These are phyloP conservation scores for Boehmeria nivea DNA, from an alignment of 306 rosid species.

Conservation along the genomic window DNA sequence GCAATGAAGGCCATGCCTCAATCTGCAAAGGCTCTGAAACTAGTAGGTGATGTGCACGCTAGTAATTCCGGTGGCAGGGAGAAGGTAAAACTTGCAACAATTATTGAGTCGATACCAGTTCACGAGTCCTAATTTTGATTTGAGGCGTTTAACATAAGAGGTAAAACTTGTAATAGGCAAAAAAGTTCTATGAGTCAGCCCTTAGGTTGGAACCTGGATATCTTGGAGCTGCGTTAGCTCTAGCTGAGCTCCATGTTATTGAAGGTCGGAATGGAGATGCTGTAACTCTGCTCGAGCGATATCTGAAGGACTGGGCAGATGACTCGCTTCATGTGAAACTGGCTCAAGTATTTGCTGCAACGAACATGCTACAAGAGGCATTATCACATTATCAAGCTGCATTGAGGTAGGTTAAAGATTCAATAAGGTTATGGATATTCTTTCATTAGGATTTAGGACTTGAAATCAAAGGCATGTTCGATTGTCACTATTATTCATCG, in stretches of 20 bases:
- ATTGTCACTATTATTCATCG: no score
- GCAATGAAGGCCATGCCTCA: conserved; percentile 99
- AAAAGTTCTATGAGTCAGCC: conserved; percentile 97
- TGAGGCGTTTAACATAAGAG: conserved; percentile 13
- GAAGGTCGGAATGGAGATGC: conserved; percentile 98
- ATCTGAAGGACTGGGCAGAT: conserved; percentile 98
- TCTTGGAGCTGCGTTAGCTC: conserved; percentile 96
- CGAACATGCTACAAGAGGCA: conserved; percentile 91
- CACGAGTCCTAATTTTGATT: conserved; percentile 15
- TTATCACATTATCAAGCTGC: conserved; percentile 96
- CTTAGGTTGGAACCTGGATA: conserved; percentile 97
- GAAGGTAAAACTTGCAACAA: conserved; percentile 45
- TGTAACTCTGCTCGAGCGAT: conserved; percentile 82
- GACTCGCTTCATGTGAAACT: conserved; percentile 98
- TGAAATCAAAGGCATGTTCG: no score
- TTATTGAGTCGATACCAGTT: conserved; percentile 22
- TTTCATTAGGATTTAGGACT: not conserved
- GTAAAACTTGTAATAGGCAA: conserved; percentile 54
- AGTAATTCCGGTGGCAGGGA: conserved; percentile 91
- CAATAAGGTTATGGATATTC: not conserved
- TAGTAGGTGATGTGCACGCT: conserved; percentile 97
- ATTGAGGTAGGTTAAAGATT: conserved; percentile 53
- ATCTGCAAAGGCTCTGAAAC: conserved; percentile 93
- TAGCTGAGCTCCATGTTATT: conserved; percentile 95
- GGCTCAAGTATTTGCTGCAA: conserved; percentile 94